Evolutionary conservation across 345 rosid genomes (phyloP), one percentile per base, ranked within the genome.

Genomic region (Carallia brachiata): DNA sequence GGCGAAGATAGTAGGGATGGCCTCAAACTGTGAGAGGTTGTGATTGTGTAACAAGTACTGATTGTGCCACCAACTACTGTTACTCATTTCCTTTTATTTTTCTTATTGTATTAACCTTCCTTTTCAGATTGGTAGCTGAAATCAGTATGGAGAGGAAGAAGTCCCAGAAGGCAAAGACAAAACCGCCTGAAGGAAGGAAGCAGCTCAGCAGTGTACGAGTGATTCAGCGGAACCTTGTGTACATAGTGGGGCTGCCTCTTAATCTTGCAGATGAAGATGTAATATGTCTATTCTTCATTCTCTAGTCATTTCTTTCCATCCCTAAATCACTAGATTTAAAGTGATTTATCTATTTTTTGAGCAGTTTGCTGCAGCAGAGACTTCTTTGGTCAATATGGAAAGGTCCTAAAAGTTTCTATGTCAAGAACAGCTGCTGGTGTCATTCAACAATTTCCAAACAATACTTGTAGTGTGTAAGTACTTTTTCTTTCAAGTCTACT

Each of bases 311-410:
- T n/a, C 30, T 3, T 3, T 31, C 27, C 57, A 28, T 62, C 62
- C 16, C 39, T 10, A 36, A 53, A 8, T 63, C 47, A 34, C 69
- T 1, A 34, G 15, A 39, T 18, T n/a, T 17, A 55, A 8, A 57
- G 2, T 31, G 18, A 55, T 54, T 36, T 66, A 36, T 48, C 23
- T 36, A 6, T 62, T 57, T 16, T 47, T 77, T 53, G 30, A 64
- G 70, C 88, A 93, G 97, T 82, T 82, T 90, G 81, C 96, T 93
- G 70, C 96, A 87, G 74, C 12, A 87, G 77, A 79, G 97, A 93
- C 52, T 89, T 86, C 73, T 93, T 93, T 80, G 90, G 90, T 65
- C 98, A 88, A 72, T 93, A 93, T 78, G 98, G 98, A 69, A 93
- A 89, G 80, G 98, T 93, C 68, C 70, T 87, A 54, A 93, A 90